Base-by-base conservation (phyloP, 257 asterid species). In the Salvia rosmarinus region DNA sequence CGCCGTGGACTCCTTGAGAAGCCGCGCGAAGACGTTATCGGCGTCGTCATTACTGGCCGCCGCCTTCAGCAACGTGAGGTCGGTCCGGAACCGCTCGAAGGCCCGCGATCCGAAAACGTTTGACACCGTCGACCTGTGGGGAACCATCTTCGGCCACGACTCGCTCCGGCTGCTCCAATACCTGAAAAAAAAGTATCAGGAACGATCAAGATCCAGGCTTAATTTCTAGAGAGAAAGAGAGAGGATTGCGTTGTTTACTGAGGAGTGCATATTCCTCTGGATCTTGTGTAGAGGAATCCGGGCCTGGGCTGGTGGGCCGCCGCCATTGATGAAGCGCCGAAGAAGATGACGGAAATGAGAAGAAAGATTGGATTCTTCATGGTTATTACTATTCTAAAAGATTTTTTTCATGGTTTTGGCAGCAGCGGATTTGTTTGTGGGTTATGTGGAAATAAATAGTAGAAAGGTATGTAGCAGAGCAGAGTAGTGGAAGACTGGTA, bases 61-160 rank as follows among this genome's bases (percentile, higher is more conserved):
- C 44, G 96, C 98, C 34, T 88, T 96, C 68, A 82, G 34, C 52
- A 90, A 81, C 66, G 95, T 92, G 16, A 92, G 83, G 59, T 92
- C 89, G 9, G 42, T 74, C 67, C 88, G 77, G 82, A 80, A 89
- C 55, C 91, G 77, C 79, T 92, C 98, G 68, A 77, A 84, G 1
- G 87, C 92, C 63, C 88, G 73, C 16, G 98, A 90, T 13, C 98
- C 91, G 78, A 92, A 92, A 3, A 90, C 92, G 14, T 86, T 92
- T 0, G 90, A 80, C 39, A 92, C 89, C 47, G 95, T 85, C 6
- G 98, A 90, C 67, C 49, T 75, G 64, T 80, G 85, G 0, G 96
- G 96, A 1, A 85, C 96, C 96, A 92, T 92, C 69, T 69, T 92
- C 47, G 96, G 98, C 98, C 98, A 92, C 8, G 89, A 59, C 64